These are phyloP conservation scores for Sedum album DNA, from an alignment of 164 flowering plant species.

Conservation along the genomic window DNA sequence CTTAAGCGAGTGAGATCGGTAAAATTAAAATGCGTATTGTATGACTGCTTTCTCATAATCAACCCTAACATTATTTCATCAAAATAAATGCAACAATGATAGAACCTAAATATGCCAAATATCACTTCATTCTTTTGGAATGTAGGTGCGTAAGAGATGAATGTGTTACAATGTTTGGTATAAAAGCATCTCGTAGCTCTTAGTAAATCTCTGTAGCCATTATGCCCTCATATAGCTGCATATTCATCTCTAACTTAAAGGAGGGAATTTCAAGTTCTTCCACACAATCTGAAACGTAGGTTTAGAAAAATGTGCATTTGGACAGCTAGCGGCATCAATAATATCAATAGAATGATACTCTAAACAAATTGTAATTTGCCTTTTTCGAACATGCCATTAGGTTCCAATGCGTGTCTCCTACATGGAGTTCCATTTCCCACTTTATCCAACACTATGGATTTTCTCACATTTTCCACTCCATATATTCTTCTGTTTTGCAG, in stretches of 20 bases:
- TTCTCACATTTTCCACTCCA: no score
- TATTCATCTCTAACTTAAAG: background rate
- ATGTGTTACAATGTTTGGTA: background rate
- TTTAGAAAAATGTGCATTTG: background rate
- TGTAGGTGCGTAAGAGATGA: background rate
- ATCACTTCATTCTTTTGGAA: no score
- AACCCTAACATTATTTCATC: no score
- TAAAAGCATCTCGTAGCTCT: background rate
- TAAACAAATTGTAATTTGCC: background rate
- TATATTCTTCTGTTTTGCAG: no score
- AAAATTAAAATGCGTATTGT: no score
- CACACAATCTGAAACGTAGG: background rate
- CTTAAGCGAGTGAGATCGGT: no score
- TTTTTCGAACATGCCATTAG: background rate
- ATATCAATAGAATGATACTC: background rate
- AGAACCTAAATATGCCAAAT: no score
- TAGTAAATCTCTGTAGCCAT: background rate
- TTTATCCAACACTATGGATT: slow-evolving; percentile 5
- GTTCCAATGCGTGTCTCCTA: no score
- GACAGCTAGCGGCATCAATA: background rate
- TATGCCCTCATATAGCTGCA: background rate
- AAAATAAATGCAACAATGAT: no score
- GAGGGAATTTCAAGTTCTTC: background rate
- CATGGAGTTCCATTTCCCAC: slow-evolving; percentile 1
- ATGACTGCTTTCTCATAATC: no score